Base-by-base conservation (phyloP, 345 rosid genomes). In the Citrus unshiu region DNA sequence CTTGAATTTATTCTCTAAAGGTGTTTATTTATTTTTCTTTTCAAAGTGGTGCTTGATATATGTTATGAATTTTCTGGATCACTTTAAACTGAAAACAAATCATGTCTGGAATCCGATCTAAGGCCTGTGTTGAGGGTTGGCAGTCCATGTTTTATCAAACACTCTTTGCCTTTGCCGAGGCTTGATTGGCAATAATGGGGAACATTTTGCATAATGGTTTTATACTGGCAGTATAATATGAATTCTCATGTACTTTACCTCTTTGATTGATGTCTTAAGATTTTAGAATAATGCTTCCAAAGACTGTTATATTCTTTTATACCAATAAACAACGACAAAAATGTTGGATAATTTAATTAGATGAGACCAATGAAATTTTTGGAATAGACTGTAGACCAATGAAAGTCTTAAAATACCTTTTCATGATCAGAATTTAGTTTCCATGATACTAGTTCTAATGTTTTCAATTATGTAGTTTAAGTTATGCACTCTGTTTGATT, bases 1-100 rank as follows among this genome's bases (percentile, higher is more conserved):
- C 46, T 77, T 54, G 51, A 67, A 58, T 73, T 32, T 63, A 66
- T 68, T 61, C 27, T 66, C 29, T 66, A 24, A 63, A 65, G 27
- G 35, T 68, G 22, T 30, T 74, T 71, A 2, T 19, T 19, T 25
- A 12, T 9, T 37, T 40, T 34, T 69, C 7, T 77, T 14, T 67
- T 54, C 13, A 25, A 30, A 6, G 1, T 35, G 32, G 16, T 81
- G 9, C 57, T 25, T 67, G 73, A 40, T 51, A 71, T 77, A 40
- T 40, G 74, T 75, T 30, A 64, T 29, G 18, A 75, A 30, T 34
- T 39, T 67, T 25, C 66, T 56, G 13, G 32, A 49, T 67, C 56
- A 46, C 65, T 64, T 37, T 14, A 25, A 66, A 22, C 37, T 75
- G 46, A 75, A 27, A 56, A 5, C 25, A 34, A 18, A 56, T 56